Conservation (phyloP, 192 early-diverging fungal species). For the Glomus cerebriforme region DNA sequence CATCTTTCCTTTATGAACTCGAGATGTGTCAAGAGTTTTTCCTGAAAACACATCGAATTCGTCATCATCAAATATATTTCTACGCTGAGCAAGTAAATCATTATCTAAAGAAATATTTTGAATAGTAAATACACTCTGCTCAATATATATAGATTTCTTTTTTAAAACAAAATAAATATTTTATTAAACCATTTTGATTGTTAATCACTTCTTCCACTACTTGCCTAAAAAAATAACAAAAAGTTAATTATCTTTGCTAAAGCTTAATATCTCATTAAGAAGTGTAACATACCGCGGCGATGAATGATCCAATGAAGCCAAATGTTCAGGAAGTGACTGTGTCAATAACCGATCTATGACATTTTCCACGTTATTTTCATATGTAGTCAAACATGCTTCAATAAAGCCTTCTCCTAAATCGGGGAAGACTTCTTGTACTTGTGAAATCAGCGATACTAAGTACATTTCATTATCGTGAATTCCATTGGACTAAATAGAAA, state of each 20-base stretch:
- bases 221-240: background rate
- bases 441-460: conserved; percentile 63
- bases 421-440: conserved; percentile 86
- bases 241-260: background rate
- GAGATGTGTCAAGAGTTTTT: conserved; percentile 45
- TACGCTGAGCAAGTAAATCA: conserved; percentile 57
- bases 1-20: conserved; percentile 8
- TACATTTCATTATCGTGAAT: background rate
- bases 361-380: conserved; percentile 66
- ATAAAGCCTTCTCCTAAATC: conserved; percentile 91
- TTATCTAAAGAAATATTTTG: conserved; percentile 24
- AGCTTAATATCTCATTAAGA: background rate
- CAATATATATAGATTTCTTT: too few species aligned
- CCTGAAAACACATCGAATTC: conserved; percentile 88
- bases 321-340: conserved; percentile 65
- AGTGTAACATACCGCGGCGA: conserved; percentile 42
- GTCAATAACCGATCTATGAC: conserved; percentile 83
- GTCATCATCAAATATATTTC: conserved; percentile 91
- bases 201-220: background rate
- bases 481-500: background rate
- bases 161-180: background rate
- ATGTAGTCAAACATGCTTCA: conserved; percentile 76
- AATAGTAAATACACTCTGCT: too few species aligned
- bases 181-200: background rate
- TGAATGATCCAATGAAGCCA: conserved; percentile 68